Evolutionary conservation across 2,329 filamentous ascomycete species (phyloP), one percentile per base, ranked within the genome.

Genomic region (Xylaria arbuscula): DNA sequence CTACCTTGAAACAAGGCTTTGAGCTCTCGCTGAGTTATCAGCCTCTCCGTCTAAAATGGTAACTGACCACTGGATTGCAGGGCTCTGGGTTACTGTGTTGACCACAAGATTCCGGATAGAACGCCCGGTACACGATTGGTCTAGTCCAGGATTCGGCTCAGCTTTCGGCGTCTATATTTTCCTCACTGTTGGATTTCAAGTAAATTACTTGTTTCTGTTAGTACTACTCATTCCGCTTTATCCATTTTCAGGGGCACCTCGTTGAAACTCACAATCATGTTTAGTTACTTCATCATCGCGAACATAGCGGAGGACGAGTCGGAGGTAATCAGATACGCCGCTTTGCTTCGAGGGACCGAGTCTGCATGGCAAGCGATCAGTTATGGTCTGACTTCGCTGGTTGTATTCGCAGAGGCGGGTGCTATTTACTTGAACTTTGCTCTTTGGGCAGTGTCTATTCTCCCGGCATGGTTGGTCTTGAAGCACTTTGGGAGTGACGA

Each of bases 281-380:
- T 3, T 53, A 89, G 87, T 11, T 92, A 93, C 80, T 93, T 93
- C 74, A 82, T 93, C 67, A 86, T 93, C 10, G 85, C 88, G 3
- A 89, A 92, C 72, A 77, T 93, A 2, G 89, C 91, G 1, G 78
- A 82, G 4, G 82, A 84, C 6, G 84, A 92, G 59, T 83, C 85
- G 28, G 88, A 93, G 72, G 85, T 93, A 1, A 86, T 93, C 51
- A 86, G 91, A 0, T 89, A 90, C 73, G 87, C 91, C 0, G 90
- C 89, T 0, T 78, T 93, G 13, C 81, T 93, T 2, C 84, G 91
- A 64, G 91, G 89, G 0, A 91, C 89, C 0, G 91, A 93, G 78
- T 92, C 89, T 1, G 91, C 89, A 0, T 90, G 89, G 81, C 91
- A 93, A 76, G 91, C 90, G 7, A 80, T 93, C 17, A 91, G 89